Conservation (phyloP, 75 land plant species). For the Sequoiadendron giganteum region DNA sequence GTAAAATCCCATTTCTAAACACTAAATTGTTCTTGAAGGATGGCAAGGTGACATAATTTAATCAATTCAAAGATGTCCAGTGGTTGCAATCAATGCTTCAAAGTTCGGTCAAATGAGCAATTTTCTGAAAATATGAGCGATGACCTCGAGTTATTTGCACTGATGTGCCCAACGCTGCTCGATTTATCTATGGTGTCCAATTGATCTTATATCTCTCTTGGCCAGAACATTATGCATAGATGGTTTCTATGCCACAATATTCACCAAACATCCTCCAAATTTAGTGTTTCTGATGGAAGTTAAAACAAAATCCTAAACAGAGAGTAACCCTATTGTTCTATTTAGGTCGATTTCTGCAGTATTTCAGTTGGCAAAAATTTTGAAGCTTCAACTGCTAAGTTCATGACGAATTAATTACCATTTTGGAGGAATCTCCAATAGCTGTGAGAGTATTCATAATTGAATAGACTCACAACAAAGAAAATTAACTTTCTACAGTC, state of each 20-base stretch:
- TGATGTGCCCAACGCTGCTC: neutral
- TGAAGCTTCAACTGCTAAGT: neutral
- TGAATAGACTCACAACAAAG: neutral
- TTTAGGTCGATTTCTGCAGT: neutral
- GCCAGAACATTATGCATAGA: neutral
- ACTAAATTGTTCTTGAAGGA: neutral
- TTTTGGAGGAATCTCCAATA: neutral
- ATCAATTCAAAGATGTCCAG: neutral
- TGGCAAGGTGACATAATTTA: neutral
- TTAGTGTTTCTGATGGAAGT: neutral
- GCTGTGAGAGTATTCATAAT: neutral
- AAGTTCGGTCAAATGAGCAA: neutral
- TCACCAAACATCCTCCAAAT: neutral
- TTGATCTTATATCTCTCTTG: neutral
- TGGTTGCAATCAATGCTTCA: neutral
- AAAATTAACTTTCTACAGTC: neutral
- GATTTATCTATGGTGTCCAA: neutral
- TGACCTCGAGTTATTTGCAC: neutral
- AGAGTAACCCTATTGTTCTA: neutral
- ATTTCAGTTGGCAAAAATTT: neutral
- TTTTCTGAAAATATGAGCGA: neutral
- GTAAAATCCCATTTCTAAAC: neutral
- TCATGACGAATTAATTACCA: neutral
- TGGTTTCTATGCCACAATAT: neutral
- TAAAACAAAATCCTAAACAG: neutral